These are phyloP conservation scores for Coemansia sp. DNA, from an alignment of 192 early-diverging fungal species.

Conservation along the genomic window DNA sequence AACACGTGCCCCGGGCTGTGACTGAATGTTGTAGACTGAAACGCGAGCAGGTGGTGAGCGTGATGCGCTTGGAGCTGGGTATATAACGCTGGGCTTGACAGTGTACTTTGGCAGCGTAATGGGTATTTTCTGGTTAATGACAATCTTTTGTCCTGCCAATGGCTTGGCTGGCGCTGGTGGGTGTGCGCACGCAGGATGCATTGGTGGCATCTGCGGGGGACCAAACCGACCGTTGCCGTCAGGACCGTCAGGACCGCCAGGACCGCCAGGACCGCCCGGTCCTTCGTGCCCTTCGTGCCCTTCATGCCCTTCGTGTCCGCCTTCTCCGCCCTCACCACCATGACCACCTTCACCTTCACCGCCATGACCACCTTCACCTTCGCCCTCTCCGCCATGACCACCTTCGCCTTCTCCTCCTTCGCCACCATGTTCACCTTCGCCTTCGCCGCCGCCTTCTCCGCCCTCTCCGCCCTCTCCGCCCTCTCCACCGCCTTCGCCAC, in stretches of 20 bases:
- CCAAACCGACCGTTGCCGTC: conserved; percentile 11
- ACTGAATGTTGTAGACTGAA: conserved; percentile 29
- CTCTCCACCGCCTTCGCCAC: conserved; percentile 14
- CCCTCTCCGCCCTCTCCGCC: conserved; percentile 17
- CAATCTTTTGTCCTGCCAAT: background rate
- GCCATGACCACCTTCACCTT: conserved; percentile 17
- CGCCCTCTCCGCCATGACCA: conserved; percentile 11
- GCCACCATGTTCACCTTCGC: conserved; percentile 18
- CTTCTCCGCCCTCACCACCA: conserved; percentile 18
- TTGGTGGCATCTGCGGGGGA: conserved; percentile 10
- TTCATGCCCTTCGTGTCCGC: background rate
- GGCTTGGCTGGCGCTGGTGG: background rate
- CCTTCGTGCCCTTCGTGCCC: conserved; percentile 12
- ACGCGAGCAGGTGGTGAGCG: conserved; percentile 4
- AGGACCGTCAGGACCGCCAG: conserved; percentile 6
- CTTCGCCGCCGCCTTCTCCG: conserved; percentile 11
- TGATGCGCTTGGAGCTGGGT: background rate
- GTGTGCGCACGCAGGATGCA: background rate
- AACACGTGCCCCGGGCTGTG: background rate
- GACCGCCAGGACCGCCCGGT: conserved; percentile 6
- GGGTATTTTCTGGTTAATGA: conserved; percentile 7
- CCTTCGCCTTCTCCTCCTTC: conserved; percentile 11
- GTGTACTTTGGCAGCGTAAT: conserved; percentile 1
- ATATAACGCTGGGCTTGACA: background rate
- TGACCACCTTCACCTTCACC: conserved; percentile 9